Evolutionary conservation across 164 flowering plant species (phyloP).

Genomic region (Vitis amurensis): DNA sequence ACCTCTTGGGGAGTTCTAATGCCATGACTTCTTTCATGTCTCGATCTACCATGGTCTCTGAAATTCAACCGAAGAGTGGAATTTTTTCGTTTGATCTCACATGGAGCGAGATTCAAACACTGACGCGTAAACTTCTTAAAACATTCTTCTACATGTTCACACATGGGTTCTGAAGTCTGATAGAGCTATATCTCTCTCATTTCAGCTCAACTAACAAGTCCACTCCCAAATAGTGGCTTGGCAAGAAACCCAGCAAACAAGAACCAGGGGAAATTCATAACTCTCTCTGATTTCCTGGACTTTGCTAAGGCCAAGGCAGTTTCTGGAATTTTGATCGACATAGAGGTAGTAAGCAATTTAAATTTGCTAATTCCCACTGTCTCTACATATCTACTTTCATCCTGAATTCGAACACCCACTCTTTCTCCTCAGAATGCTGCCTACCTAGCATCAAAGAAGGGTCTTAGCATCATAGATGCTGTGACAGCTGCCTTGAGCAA

Average conservation of each 20-base stretch:
- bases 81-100: conserved; percentile 85
- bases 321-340: conserved; percentile 63
- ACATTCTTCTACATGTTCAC: background rate
- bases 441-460: conserved; percentile 79
- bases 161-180: no score
- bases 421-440: conserved; percentile 69
- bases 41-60: conserved; percentile 44
- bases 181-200: background rate
- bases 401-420: background rate
- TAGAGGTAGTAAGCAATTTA: conserved; percentile 41
- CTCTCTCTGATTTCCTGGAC: conserved; percentile 64
- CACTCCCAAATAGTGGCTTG: conserved; percentile 27
- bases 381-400: background rate
- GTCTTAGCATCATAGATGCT: conserved; percentile 51
- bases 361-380: background rate
- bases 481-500: conserved; percentile 58
- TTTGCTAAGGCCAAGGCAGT: conserved; percentile 66
- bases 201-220: conserved; percentile 62
- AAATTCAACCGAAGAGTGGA: conserved; percentile 62
- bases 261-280: conserved; percentile 57
- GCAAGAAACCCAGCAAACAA: conserved; percentile 61
- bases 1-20: conserved; percentile 60
- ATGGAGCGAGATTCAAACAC: conserved; percentile 72
- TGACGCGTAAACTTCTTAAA: conserved; percentile 58
- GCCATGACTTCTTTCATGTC: conserved; percentile 63